phyloP scores from a whole-genome alignment of 2,329 filamentous ascomycete genomes.

The Meredithiella fracta region DNA sequence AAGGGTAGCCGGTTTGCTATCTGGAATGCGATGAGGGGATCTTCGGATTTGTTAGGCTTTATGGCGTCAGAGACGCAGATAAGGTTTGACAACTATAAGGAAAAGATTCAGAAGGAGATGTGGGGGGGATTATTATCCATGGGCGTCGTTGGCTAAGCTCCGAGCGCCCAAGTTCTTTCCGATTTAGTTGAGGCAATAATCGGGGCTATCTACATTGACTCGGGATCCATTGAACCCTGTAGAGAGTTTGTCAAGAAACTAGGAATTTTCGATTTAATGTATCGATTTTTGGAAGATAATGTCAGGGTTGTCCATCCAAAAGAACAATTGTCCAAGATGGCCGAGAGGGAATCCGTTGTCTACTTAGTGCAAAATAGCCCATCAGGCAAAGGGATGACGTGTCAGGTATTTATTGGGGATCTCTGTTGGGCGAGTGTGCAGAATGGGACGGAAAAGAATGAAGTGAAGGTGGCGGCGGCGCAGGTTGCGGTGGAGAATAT shows the following conservation, averaged over 20 bases:
- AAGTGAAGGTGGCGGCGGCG: conserved; percentile 40
- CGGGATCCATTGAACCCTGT: conserved; percentile 43
- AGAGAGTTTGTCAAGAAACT: conserved; percentile 41
- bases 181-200: conserved; percentile 70
- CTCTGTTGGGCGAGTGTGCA: conserved; percentile 28
- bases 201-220: conserved; percentile 74
- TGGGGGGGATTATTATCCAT: conserved; percentile 48
- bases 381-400: conserved; percentile 40
- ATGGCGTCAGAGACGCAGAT: conserved; percentile 9
- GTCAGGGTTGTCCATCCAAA: conserved; percentile 50
- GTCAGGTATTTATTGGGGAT: conserved; percentile 33
- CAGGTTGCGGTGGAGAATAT: conserved; percentile 1
- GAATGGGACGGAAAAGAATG: conserved; percentile 31
- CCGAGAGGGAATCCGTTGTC: conserved; percentile 20
- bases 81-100: conserved; percentile 33
- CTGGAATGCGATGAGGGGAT: too few species aligned
- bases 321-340: conserved; percentile 24
- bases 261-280: conserved; percentile 48
- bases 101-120: conserved; percentile 35
- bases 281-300: conserved; percentile 39
- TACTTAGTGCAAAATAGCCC: conserved; percentile 41
- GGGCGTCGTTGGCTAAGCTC: conserved; percentile 52
- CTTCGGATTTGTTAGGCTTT: too few species aligned
- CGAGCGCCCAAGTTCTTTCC: conserved; percentile 57
- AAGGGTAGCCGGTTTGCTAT: too few species aligned